Conservation (phyloP, 371 early-diverging fungal species). For the Mucor velutinosus region DNA sequence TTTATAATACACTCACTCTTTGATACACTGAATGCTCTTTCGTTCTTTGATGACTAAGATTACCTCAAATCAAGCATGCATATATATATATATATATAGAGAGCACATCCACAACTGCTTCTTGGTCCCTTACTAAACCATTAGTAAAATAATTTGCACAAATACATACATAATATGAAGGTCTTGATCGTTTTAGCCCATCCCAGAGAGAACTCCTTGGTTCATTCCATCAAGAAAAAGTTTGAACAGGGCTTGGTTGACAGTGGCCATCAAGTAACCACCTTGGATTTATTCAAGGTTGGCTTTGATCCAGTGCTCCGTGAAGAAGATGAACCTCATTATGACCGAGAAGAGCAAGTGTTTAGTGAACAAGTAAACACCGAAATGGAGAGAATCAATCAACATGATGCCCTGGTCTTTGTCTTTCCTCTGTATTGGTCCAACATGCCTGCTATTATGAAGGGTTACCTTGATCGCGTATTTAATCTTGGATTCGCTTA, state of each 20-base stretch:
- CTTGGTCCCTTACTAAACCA: background rate
- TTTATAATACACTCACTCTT: background rate
- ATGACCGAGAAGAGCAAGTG: background rate
- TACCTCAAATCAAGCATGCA: background rate
- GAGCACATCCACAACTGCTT: background rate
- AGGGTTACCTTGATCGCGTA: slow-evolving; percentile 8
- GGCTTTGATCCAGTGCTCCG: background rate
- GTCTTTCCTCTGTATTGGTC: slow-evolving; percentile 8
- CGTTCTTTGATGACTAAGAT: background rate
- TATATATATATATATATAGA: no score
- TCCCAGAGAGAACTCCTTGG: slow-evolving; percentile 7
- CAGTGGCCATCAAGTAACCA: slow-evolving; percentile 2
- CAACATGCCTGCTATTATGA: slow-evolving; percentile 7
- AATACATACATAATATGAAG: background rate
- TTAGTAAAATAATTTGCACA: background rate
- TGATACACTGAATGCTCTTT: background rate
- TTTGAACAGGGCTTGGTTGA: slow-evolving; percentile 7
- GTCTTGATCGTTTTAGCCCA: slow-evolving; percentile 9
- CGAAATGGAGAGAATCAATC: background rate
- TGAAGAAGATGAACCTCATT: background rate
- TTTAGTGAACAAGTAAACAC: background rate
- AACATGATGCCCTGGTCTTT: slow-evolving; percentile 6
- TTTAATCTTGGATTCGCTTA: background rate
- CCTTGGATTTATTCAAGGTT: slow-evolving; percentile 1
- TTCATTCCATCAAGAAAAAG: background rate